phyloP scores from a whole-genome alignment of 148 eudicot species.

The Vaccinium myrtillus region DNA sequence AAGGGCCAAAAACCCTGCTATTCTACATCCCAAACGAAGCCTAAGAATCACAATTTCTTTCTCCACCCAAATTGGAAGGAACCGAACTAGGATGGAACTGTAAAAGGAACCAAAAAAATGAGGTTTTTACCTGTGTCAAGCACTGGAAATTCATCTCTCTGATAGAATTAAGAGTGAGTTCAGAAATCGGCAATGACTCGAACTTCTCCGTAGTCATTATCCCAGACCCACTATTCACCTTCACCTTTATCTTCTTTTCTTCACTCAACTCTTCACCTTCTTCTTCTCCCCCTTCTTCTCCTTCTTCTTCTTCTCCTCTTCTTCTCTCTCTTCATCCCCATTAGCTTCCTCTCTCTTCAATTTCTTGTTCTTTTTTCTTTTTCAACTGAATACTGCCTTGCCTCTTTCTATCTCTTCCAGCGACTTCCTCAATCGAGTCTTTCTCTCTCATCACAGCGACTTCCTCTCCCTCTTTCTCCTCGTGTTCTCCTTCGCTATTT shows the following conservation, averaged over 20 bases:
- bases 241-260: slow-evolving; percentile 29
- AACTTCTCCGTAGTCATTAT: slow-evolving; percentile 72
- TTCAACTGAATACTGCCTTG: not conserved
- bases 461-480: not conserved
- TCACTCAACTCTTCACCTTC: slow-evolving; percentile 2
- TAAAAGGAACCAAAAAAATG: not conserved
- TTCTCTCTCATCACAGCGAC: slow-evolving; percentile 10
- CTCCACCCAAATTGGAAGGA: not conserved
- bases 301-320: slow-evolving; percentile 12
- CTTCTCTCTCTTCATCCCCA: slow-evolving; percentile 14
- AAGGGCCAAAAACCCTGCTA: not conserved
- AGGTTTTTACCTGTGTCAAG: slow-evolving; percentile 69
- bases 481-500: not conserved
- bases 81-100: not conserved
- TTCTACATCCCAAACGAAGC: not conserved
- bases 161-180: slow-evolving; percentile 52
- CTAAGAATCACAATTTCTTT: slow-evolving; percentile 2
- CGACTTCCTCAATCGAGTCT: slow-evolving; percentile 11
- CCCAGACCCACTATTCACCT: slow-evolving; percentile 45
- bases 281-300: slow-evolving; percentile 16
- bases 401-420: not conserved
- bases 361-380: slow-evolving; percentile 12
- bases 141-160: slow-evolving; percentile 49
- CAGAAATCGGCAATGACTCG: slow-evolving; percentile 47
- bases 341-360: slow-evolving; percentile 14